Evolutionary conservation across 768 basidiomycete species (phyloP), one percentile per base, ranked within the genome.

Genomic region (Clathrus columnatus): DNA sequence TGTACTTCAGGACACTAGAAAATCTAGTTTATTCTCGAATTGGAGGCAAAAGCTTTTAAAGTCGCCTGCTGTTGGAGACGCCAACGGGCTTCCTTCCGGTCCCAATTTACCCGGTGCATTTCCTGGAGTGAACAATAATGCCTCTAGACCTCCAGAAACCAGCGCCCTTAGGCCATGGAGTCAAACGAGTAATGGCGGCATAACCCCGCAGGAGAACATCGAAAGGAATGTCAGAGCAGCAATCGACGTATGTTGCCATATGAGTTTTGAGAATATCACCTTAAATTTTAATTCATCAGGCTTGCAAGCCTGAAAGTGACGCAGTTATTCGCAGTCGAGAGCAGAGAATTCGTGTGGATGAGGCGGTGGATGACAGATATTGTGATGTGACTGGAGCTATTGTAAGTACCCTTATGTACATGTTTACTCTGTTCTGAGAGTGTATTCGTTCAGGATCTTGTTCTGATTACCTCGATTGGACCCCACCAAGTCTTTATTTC

Each of bases 321-420:
- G 75, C 79, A 50, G 62, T 86, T 16, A 63, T 92, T 8, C 74
- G 73, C 49, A 88, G 86, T 63, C 70, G 80, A 46, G 74, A 84
- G 63, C 73, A 80, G 42, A 85, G 90, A 84, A 78, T 80, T 57
- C 72, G 75, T 48, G 79, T 93, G 28, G 84, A 79, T 60, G 88
- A 90, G 63, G 81, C 82, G 7, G 63, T 86, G n/a, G 74, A 87
- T 59, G 86, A 89, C 59, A 84, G 86, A 2, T 92, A 91, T 63
- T 91, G 90, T 60, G 90, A 92, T 66, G 48, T 47, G 16, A 48
- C 48, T 20, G 54, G 54, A 14, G 54, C 54, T 20, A 29, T 32
- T 4, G 54, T 55, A 48, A 26, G 36, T 11, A 24, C 44, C n/a
- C 10, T 8, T 8, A 14, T 8, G 2, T 36, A n/a, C 36, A 4